These are phyloP conservation scores for Pelargonium fulgidum DNA, from an alignment of 441 rosid genomes.

Conservation along the genomic window DNA sequence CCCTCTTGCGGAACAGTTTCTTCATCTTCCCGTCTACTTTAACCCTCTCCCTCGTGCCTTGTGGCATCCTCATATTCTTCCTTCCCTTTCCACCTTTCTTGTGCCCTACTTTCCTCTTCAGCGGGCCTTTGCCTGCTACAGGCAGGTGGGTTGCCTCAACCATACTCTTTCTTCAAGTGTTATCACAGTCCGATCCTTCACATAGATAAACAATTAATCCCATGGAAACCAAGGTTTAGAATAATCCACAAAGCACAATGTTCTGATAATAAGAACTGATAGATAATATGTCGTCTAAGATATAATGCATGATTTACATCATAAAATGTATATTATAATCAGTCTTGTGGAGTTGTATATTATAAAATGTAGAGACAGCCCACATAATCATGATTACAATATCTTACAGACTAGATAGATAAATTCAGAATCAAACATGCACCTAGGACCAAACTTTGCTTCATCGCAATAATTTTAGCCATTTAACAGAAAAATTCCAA, in stretches of 20 bases:
- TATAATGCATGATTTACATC: too few relatives aligned
- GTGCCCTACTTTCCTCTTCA: conserved; percentile 43
- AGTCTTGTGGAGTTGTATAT: background rate
- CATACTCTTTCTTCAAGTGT: conserved; percentile 19
- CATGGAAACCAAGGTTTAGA: background rate
- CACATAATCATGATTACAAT: background rate
- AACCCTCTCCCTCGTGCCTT: conserved; percentile 35
- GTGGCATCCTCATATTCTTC: conserved; percentile 38
- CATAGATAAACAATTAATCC: background rate
- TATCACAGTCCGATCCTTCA: background rate
- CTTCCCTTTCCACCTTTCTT: conserved; percentile 41
- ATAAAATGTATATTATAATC: background rate
- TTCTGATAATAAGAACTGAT: background rate
- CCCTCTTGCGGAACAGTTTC: conserved; percentile 61
- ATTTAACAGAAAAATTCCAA: too few relatives aligned
- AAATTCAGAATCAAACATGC: background rate
- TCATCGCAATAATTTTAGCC: too few relatives aligned
- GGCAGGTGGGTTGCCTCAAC: conserved; percentile 35
- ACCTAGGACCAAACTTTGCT: too few relatives aligned
- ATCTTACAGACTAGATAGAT: background rate
- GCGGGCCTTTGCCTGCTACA: conserved; percentile 26
- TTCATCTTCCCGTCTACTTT: conserved; percentile 48
- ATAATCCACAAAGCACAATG: background rate
- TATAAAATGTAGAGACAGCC: background rate
- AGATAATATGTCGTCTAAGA: background rate